Evolutionary conservation across 2,329 filamentous ascomycete species (phyloP), one percentile per base, ranked within the genome.

Genomic region (Kalmusia sp.): DNA sequence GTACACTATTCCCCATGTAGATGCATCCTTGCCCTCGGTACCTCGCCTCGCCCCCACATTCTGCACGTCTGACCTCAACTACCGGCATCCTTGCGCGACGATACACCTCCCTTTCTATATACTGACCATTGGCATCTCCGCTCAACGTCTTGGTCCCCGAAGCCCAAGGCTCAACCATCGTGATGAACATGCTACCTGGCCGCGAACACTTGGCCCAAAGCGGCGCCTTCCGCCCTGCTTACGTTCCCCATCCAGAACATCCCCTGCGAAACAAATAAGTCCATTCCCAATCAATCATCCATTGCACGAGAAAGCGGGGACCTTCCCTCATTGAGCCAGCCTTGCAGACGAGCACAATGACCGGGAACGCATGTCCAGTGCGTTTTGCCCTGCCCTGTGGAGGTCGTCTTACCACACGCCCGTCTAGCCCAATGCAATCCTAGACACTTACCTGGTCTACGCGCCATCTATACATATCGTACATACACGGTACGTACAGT

Each of bases 171-270:
- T 31, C 41, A 14, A 22, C 28, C 17, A 30, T 44, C 12, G 28
- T 25, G 11, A n/a, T 14, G 7, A 14, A 12, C 27, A 28, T 2
- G 27, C 27, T 28, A 28, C 27, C 7, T 12, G 6, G 11, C 6
- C 25, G 43, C 43, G 43, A 46, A 46, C 43, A 46, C 43, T 17
- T 46, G n/a, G 31, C 43, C 31, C 21, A 35, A 46, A 25, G 8
- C 30, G 43, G 43, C 12, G 31, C 31, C 43, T 37, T 46, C 43
- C 43, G 43, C 43, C n/a, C 15, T 37, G 43, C 31, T 46, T 35
- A 35, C 30, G 12, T 25, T 21, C 31, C 15, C 11, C 21, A 11
- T 41, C 6, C 4, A 15, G 43, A 25, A 34, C 4, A 2, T 15
- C 7, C 15, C 11, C 22, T 35, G 21, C 14, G n/a, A 14, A 25